Evolutionary conservation across 148 eudicot genomes (phyloP).

Genomic region (Persicaria maculosa): DNA sequence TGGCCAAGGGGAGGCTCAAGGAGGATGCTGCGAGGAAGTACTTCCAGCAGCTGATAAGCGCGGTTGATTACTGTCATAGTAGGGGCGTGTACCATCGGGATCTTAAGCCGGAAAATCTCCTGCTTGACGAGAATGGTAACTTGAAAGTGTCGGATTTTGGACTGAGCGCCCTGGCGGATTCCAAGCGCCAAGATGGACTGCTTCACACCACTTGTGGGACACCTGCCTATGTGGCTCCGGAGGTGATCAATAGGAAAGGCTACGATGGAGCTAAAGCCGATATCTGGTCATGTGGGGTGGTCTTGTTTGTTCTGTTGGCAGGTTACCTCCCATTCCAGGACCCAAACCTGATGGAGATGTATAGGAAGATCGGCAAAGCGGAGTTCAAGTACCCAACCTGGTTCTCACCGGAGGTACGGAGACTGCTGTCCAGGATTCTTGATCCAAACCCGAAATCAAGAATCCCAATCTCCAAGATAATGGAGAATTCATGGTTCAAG

Average conservation of each 20-base stretch:
- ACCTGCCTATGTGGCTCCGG: constrained; percentile 17
- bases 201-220: constrained; percentile 21
- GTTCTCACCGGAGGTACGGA: constrained; percentile 34
- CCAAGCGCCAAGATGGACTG: constrained; percentile 41
- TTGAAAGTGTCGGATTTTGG: constrained; percentile 43
- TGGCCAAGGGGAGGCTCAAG: constrained; percentile 23
- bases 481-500: constrained; percentile 39
- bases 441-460: constrained; percentile 38
- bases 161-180: constrained; percentile 35
- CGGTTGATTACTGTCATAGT: constrained; percentile 51
- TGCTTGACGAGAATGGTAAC: constrained; percentile 37
- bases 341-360: constrained; percentile 44
- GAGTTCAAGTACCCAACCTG: constrained; percentile 36
- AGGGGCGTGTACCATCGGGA: constrained; percentile 50
- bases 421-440: constrained; percentile 31
- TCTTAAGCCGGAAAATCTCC: constrained; percentile 43
- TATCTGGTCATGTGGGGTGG: constrained; percentile 50
- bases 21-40: constrained; percentile 37
- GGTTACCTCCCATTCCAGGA: constrained; percentile 46
- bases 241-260: constrained; percentile 39
- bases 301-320: constrained; percentile 39
- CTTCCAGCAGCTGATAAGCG: constrained; percentile 41
- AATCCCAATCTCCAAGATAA: constrained; percentile 35
- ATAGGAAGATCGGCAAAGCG: constrained; percentile 42
- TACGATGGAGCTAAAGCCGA: constrained; percentile 50